Percentiles rank a stretch among this genome's conserved stretches.
Conservation (phyloP, 1,139 yeast species). For the Meyerozyma carpophila region DNA sequence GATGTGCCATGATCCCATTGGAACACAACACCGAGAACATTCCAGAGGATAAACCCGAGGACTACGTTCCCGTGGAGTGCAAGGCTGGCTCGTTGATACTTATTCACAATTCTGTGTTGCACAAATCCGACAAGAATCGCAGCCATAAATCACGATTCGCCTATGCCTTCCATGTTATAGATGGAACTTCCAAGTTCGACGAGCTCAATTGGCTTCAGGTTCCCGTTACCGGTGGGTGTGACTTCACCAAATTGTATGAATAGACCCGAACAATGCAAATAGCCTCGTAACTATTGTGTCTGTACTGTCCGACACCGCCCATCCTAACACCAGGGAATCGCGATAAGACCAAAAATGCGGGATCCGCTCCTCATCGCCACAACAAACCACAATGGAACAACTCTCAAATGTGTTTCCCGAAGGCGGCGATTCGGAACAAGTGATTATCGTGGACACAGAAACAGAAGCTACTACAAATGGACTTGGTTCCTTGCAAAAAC, state of each 20-base stretch:
- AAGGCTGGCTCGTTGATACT: slow-evolving; percentile 68
- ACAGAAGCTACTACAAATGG: background rate
- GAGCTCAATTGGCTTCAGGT: slow-evolving; percentile 71
- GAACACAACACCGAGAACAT: slow-evolving; percentile 11
- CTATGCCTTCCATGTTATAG: slow-evolving; percentile 76
- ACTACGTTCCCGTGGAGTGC: slow-evolving; percentile 53
- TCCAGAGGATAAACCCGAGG: slow-evolving; percentile 21
- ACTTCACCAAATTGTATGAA: slow-evolving; percentile 47
- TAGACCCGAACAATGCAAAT: slow-evolving; percentile 1
- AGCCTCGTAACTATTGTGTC: background rate
- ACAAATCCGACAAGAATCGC: slow-evolving; percentile 59
- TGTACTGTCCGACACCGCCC: background rate
- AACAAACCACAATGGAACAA: background rate
- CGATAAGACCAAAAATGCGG: background rate
- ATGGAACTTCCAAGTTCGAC: slow-evolving; percentile 58
- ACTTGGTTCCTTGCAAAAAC: background rate
- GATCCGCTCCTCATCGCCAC: background rate
- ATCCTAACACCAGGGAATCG: background rate
- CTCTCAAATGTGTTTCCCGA: background rate
- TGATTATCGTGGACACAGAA: background rate
- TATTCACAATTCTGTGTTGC: slow-evolving; percentile 67
- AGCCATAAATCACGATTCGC: slow-evolving; percentile 62
- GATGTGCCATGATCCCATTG: slow-evolving; percentile 44
- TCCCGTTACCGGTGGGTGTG: slow-evolving; percentile 57
- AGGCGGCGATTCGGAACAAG: background rate